Percentiles rank a stretch among this genome's conserved stretches.
Conservation (phyloP, 306 rosid species). For the Arachis hypogaea region DNA sequence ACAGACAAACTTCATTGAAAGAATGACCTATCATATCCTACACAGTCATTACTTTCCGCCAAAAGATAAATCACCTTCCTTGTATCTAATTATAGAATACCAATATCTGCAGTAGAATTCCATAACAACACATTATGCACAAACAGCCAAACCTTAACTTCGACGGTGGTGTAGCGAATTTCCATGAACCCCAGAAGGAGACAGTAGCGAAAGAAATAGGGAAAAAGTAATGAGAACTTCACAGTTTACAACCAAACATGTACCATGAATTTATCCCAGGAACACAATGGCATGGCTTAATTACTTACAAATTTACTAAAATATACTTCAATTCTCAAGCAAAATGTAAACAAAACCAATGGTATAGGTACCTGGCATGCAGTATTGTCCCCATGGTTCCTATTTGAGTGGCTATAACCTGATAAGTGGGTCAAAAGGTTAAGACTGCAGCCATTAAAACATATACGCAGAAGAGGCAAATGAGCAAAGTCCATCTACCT, state of each 20-base stretch:
- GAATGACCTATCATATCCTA: background rate
- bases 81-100: background rate
- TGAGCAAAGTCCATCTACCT: constrained; percentile 51
- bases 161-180: background rate
- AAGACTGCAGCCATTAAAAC: constrained; percentile 26
- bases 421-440: constrained; percentile 29
- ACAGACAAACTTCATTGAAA: background rate
- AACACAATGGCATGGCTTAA: constrained; percentile 1
- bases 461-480: background rate
- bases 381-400: constrained; percentile 89
- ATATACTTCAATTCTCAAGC: constrained; percentile 16
- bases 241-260: background rate
- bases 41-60: background rate
- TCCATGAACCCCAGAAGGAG: background rate
- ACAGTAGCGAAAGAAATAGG: background rate
- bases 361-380: constrained; percentile 72
- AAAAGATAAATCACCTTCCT: background rate
- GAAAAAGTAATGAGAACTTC: background rate
- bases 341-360: constrained; percentile 34
- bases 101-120: background rate
- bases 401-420: constrained; percentile 89
- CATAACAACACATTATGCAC: background rate
- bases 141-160: constrained; percentile 5
- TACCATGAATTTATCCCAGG: background rate
- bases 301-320: background rate